A percentile compares a stretch with the other conserved stretches of the same genome.
Evolutionary conservation across 1,284 basidiomycete species (phyloP).

Genomic region (Ganoderma sinense): DNA sequence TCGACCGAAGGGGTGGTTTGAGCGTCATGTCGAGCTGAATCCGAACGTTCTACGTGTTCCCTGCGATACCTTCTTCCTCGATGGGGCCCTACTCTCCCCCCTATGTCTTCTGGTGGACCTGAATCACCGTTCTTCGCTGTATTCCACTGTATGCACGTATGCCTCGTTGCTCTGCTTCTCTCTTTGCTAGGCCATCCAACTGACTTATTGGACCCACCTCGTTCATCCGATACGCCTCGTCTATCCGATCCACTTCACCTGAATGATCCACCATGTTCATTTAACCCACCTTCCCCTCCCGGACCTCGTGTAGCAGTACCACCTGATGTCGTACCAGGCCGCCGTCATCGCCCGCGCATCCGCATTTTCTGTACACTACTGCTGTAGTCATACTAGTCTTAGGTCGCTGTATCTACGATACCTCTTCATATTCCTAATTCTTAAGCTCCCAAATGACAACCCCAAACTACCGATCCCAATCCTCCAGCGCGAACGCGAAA

Average conservation of each 20-base stretch:
- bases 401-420: not conserved
- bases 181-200: not conserved
- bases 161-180: not conserved
- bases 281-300: not conserved
- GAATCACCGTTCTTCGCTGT: not conserved
- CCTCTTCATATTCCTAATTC: not conserved
- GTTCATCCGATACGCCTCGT: not conserved
- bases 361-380: slow-evolving; percentile 1
- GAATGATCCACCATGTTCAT: not conserved
- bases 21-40: slow-evolving; percentile 27
- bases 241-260: not conserved
- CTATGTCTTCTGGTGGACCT: not conserved
- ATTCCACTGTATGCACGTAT: not conserved
- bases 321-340: not conserved
- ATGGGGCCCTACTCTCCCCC: not conserved
- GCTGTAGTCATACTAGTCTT: not conserved
- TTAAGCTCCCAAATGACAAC: not conserved
- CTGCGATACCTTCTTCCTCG: not conserved
- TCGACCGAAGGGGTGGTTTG: slow-evolving; percentile 50
- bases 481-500: slow-evolving; percentile 80
- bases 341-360: not conserved
- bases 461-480: slow-evolving; percentile 66
- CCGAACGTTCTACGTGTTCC: not conserved
- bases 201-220: not conserved
- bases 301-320: not conserved